Evolutionary conservation across 495 filamentous ascomycete species (phyloP).

Genomic region (Penicilliopsis zonata): DNA sequence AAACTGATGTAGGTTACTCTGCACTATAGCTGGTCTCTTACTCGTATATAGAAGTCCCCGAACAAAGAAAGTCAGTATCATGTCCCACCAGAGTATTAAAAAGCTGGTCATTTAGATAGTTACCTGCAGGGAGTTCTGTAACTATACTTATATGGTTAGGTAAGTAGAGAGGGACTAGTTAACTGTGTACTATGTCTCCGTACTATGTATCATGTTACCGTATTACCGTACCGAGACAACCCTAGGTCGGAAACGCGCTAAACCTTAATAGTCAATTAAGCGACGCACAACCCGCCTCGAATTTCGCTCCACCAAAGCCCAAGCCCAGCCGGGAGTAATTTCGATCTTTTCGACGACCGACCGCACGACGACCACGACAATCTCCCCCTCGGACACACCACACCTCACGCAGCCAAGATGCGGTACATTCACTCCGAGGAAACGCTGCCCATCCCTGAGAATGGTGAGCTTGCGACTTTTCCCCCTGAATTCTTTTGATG

Average conservation of each 20-base stretch:
- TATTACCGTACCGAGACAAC: conserved; percentile 13
- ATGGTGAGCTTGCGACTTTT: conserved; percentile 57
- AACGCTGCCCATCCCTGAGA: conserved; percentile 85
- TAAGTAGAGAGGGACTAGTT: too few relatives aligned
- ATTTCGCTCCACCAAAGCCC: conserved; percentile 37
- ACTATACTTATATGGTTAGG: neutral
- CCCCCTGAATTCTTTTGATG: conserved; percentile 6
- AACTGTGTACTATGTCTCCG: too few relatives aligned
- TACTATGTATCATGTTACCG: neutral
- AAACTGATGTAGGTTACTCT: too few relatives aligned
- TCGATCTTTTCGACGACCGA: conserved; percentile 33
- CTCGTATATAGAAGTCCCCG: too few relatives aligned
- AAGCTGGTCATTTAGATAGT: too few relatives aligned
- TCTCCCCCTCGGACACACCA: conserved; percentile 33
- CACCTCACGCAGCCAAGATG: conserved; percentile 59
- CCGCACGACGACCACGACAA: conserved; percentile 35
- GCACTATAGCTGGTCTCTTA: too few relatives aligned
- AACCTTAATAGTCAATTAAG: conserved; percentile 26
- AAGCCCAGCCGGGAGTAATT: conserved; percentile 30
- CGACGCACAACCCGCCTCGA: conserved; percentile 38
- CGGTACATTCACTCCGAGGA: conserved; percentile 97
- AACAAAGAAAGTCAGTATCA: too few relatives aligned
- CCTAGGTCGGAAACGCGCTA: conserved; percentile 24
- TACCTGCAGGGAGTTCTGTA: too few relatives aligned
- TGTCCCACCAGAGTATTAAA: too few relatives aligned